Evolutionary conservation across 1,284 basidiomycete genomes (phyloP), one percentile per base, ranked within the genome.

Genomic region (Meira nashicola): DNA sequence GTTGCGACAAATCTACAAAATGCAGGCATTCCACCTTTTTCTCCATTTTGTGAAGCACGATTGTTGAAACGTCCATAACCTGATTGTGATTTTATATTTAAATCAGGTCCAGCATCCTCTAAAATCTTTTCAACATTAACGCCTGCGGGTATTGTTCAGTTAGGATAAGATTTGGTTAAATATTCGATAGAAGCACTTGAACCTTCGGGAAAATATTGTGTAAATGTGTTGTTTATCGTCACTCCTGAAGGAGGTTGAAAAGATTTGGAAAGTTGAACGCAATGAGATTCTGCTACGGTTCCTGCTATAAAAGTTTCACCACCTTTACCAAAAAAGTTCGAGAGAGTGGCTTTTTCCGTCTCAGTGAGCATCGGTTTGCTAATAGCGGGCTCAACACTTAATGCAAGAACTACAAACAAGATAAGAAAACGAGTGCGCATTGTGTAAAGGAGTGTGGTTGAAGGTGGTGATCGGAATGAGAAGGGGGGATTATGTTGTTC

Each of bases 1-100:
- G 28, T 43, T 39, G 53, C 58, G 4, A 58, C 64, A 44, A 61
- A 64, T n/a, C 64, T 54, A 41, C 64, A 66, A 38, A 66, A 66
- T 14, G 63, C 59, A 2, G 64, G 64, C 37, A 66, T 44, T 9
- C 59, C 59, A 19, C 64, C 64, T 7, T 58, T 54, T 2, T 62
- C 62, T 2, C 60, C 58, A 38, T 60, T 40, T 39, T 39, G 46
- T 8, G 43, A 57, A 12, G 38, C 44, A 17, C 38, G 43, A 10
- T 38, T n/a, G 14, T 28, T 15, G 1, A 37, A 39, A 33, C 39
- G 25, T 40, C 60, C 64, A 19, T 66, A 64, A 2, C 55, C 59
- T 14, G 2, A 17, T 10, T 64, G 62, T 14, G 25, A 40, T 11
- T 52, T 52, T n/a, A 65, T 25, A 54, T 66, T 58, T 15, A 66